These are phyloP conservation scores for Diophrys appendiculata DNA, from an alignment of 73 alveolate species.

Conservation along the genomic window DNA sequence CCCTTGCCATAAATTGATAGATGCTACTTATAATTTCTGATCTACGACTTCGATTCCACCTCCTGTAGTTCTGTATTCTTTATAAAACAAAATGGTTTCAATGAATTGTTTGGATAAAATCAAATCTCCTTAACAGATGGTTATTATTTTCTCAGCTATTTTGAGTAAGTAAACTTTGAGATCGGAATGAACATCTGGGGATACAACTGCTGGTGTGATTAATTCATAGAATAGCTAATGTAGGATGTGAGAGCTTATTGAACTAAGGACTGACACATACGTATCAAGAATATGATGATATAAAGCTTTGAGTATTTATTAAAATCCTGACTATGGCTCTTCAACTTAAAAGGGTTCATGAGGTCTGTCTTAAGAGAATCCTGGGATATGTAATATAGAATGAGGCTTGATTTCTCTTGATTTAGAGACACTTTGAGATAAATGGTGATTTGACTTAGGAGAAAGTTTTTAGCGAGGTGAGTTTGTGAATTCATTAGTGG, in stretches of 20 bases:
- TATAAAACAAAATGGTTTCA: slow-evolving; percentile 6
- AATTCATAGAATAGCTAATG: slow-evolving; percentile 67
- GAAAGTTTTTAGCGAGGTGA: no score
- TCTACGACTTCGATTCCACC: no score
- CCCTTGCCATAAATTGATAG: slow-evolving; percentile 46
- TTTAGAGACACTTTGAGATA: no score
- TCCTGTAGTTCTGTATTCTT: not conserved
- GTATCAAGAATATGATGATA: slow-evolving; percentile 46
- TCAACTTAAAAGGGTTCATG: not conserved
- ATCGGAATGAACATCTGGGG: slow-evolving; percentile 33
- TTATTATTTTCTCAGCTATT: slow-evolving; percentile 73
- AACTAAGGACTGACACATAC: slow-evolving; percentile 59
- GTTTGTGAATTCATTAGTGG: no score
- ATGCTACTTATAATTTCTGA: slow-evolving; percentile 10
- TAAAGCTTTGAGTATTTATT: slow-evolving; percentile 9
- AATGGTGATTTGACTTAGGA: no score
- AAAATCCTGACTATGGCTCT: slow-evolving; percentile 51
- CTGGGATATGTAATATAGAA: no score
- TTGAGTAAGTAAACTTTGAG: slow-evolving; percentile 48
- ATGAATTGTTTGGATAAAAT: slow-evolving; percentile 31
- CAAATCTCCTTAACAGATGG: slow-evolving; percentile 75
- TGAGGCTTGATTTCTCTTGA: no score
- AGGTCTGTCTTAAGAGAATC: no score
- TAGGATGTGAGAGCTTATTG: slow-evolving; percentile 65
- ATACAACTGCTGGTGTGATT: slow-evolving; percentile 27